Evolutionary conservation across 2,329 filamentous ascomycete species (phyloP).

Genomic region (Colletotrichum cereale): DNA sequence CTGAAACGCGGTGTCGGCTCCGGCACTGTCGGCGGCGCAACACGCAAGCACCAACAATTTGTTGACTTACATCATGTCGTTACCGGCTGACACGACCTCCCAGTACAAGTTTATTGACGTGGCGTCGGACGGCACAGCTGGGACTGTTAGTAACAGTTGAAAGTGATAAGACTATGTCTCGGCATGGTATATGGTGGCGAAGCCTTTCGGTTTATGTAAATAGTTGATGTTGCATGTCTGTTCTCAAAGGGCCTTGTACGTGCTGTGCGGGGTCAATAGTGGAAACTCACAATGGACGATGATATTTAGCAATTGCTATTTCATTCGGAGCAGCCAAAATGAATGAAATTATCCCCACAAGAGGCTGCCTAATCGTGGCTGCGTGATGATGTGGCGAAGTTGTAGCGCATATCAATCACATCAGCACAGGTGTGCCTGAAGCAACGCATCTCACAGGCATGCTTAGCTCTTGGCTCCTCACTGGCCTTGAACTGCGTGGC

Average conservation of each 20-base stretch:
- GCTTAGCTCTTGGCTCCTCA: not conserved
- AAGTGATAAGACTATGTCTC: constrained; percentile 36
- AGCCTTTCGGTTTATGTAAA: no score
- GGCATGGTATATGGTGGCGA: no score
- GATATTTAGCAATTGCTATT: no score
- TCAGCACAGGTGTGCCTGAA: not conserved
- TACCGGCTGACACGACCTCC: constrained; percentile 65
- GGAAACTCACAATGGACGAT: no score
- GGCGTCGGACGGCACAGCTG: constrained; percentile 55
- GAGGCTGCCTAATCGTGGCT: not conserved
- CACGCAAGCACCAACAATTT: constrained; percentile 67
- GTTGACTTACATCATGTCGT: constrained; percentile 65
- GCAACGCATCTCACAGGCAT: not conserved
- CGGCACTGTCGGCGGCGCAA: constrained; percentile 62
- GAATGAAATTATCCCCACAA: not conserved
- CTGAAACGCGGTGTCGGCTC: constrained; percentile 55
- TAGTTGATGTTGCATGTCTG: not conserved
- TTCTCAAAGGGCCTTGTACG: not conserved
- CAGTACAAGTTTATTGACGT: constrained; percentile 74
- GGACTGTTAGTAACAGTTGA: constrained; percentile 45
- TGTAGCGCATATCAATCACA: not conserved
- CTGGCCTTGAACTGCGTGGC: not conserved
- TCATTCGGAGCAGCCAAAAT: not conserved
- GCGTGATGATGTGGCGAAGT: constrained; percentile 2
- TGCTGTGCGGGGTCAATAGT: not conserved